phyloP scores from a whole-genome alignment of 2,329 filamentous ascomycete species.

The Fusarium verrucosum region DNA sequence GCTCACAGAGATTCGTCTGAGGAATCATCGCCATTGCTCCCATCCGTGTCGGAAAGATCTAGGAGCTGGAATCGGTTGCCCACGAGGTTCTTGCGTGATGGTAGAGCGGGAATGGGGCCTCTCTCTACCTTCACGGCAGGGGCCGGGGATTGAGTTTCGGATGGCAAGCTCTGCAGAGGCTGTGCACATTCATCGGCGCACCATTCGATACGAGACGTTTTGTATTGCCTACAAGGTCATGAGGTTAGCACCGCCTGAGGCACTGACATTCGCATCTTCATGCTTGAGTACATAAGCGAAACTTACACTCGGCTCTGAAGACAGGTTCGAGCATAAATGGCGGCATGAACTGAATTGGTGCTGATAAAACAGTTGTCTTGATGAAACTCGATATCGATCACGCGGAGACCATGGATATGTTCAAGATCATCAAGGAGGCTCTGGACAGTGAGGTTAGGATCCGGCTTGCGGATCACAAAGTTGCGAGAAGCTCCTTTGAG shows the following conservation, averaged over 20 bases:
- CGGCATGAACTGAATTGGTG: conserved; percentile 80
- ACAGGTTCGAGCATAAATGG: conserved; percentile 78
- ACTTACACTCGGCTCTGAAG: conserved; percentile 72
- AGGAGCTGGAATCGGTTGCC: conserved; percentile 72
- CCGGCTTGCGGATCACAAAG: conserved; percentile 71
- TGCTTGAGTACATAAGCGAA: neutral
- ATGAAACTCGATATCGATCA: conserved; percentile 71
- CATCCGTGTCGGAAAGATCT: conserved; percentile 56
- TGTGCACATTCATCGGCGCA: conserved; percentile 76
- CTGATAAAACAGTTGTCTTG: conserved; percentile 71
- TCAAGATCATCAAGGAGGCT: conserved; percentile 77
- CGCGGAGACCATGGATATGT: conserved; percentile 81
- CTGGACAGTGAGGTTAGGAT: conserved; percentile 67
- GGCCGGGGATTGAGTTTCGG: neutral
- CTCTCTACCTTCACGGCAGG: neutral
- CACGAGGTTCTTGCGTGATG: conserved; percentile 46
- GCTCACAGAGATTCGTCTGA: conserved; percentile 8
- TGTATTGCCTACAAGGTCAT: conserved; percentile 68
- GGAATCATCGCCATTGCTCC: conserved; percentile 34
- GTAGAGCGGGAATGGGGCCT: neutral
- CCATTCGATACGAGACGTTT: conserved; percentile 75
- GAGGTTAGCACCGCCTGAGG: conserved; percentile 25
- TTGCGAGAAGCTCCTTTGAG: conserved; percentile 75
- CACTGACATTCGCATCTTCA: neutral
- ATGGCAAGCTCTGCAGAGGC: conserved; percentile 53